phyloP scores from a whole-genome alignment of 202 grass and related monocot species.

The Zoysia matrella region DNA sequence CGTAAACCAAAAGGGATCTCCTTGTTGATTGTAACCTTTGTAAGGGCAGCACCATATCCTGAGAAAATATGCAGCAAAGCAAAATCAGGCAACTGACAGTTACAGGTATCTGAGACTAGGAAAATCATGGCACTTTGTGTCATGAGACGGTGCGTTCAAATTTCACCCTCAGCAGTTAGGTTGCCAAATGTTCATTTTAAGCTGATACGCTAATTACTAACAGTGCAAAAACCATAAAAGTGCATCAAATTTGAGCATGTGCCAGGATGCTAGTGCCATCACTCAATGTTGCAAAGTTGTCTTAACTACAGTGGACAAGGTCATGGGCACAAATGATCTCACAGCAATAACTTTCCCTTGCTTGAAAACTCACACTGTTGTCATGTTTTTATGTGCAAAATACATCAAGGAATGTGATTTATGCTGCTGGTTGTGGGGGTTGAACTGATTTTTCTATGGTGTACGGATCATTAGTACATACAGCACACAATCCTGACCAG shows the following conservation, averaged over 20 bases:
- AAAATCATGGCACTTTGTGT: neutral
- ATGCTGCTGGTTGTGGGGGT: neutral
- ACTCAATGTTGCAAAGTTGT: neutral
- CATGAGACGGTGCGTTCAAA: constrained; percentile 24
- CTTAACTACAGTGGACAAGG: neutral
- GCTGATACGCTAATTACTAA: neutral
- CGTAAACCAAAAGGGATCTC: constrained; percentile 82
- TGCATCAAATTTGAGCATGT: neutral
- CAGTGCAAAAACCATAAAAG: constrained; percentile 3
- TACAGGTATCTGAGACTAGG: neutral
- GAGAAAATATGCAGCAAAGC: constrained; percentile 26
- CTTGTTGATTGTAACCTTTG: constrained; percentile 81
- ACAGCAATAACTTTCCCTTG: neutral
- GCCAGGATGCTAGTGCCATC: neutral
- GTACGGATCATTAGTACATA: neutral
- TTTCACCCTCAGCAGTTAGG: neutral
- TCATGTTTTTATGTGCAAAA: neutral
- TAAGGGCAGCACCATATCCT: constrained; percentile 95
- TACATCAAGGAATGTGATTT: neutral
- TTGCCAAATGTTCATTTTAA: constrained; percentile 11
- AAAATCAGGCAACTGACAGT: constrained; percentile 33
- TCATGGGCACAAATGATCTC: neutral
- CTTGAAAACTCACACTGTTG: neutral
- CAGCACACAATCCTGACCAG: neutral
- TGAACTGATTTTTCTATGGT: neutral